Percentiles rank a stretch among this genome's conserved stretches.
Conservation (phyloP, 1,139 yeast species). For the Hyphopichia buzzinii region DNA sequence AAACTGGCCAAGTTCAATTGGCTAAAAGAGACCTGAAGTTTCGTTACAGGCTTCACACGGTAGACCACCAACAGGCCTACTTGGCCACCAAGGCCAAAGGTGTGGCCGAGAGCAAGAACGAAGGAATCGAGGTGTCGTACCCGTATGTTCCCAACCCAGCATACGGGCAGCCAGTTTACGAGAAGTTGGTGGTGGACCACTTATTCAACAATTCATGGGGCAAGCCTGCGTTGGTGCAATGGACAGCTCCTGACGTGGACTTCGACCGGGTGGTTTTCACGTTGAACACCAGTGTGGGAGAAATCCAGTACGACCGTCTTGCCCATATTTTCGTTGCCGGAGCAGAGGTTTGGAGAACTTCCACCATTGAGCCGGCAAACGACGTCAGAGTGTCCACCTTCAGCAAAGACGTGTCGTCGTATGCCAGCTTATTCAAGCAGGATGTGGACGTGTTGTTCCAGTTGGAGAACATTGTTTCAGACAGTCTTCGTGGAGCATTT, state of each 20-base stretch:
- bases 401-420: conserved; percentile 57
- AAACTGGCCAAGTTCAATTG: too few species aligned
- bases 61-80: not conserved
- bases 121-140: conserved; percentile 6
- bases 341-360: conserved; percentile 67
- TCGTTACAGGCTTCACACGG: not conserved
- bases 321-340: conserved; percentile 58
- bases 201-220: conserved; percentile 63
- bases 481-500: conserved; percentile 53
- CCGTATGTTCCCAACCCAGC: conserved; percentile 19
- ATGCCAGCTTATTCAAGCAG: conserved; percentile 41
- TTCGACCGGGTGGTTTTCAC: conserved; percentile 56
- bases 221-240: conserved; percentile 41
- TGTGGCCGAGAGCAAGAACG: not conserved
- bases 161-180: conserved; percentile 41
- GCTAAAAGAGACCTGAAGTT: not conserved
- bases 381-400: conserved; percentile 25
- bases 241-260: conserved; percentile 29
- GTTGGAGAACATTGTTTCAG: conserved; percentile 56
- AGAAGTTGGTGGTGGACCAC: conserved; percentile 38
- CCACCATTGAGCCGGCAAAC: conserved; percentile 64
- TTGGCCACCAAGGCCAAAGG: not conserved
- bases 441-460: conserved; percentile 34
- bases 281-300: conserved; percentile 49
- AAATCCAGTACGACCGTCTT: conserved; percentile 65